phyloP scores from a whole-genome alignment of 805 yeast genomes.

The Metschnikowia borealis region DNA sequence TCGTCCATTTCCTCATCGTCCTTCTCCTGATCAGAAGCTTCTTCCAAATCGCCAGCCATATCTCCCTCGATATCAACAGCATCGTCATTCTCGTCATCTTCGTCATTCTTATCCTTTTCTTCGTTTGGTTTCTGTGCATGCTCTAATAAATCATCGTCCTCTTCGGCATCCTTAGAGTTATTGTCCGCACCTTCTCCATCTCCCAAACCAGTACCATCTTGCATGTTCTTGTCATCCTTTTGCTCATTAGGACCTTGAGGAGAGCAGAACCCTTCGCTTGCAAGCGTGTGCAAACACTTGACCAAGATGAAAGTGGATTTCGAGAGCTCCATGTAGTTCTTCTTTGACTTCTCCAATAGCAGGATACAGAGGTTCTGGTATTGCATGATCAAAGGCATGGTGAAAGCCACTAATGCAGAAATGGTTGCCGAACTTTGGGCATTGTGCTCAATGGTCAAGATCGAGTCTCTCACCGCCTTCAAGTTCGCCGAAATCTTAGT shows the following conservation, averaged over 20 bases:
- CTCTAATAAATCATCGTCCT: slow-evolving; percentile 85
- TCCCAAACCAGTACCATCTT: slow-evolving; percentile 89
- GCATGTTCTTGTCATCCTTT: slow-evolving; percentile 55
- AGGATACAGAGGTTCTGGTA: slow-evolving; percentile 49
- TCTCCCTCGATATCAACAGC: slow-evolving; percentile 96
- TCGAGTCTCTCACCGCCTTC: slow-evolving; percentile 27
- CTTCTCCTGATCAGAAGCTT: slow-evolving; percentile 61
- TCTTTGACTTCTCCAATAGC: slow-evolving; percentile 42
- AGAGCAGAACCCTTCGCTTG: slow-evolving; percentile 85
- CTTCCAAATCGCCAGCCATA: slow-evolving; percentile 91
- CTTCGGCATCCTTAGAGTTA: slow-evolving; percentile 79
- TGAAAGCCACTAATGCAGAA: slow-evolving; percentile 49
- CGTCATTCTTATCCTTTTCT: slow-evolving; percentile 57
- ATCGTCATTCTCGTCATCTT: slow-evolving; percentile 72
- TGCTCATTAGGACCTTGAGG: slow-evolving; percentile 76
- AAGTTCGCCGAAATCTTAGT: slow-evolving; percentile 34
- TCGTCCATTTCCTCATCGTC: slow-evolving; percentile 44
- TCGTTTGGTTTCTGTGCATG: slow-evolving; percentile 70
- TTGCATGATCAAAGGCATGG: slow-evolving; percentile 60
- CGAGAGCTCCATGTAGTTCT: slow-evolving; percentile 50
- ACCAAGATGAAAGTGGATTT: slow-evolving; percentile 61
- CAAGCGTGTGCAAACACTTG: slow-evolving; percentile 52
- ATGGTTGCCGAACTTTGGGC: slow-evolving; percentile 33
- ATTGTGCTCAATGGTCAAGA: slow-evolving; percentile 37
- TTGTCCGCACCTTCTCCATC: slow-evolving; percentile 87